These are phyloP conservation scores for Mucor ambiguus DNA, from an alignment of 371 early-diverging fungal species.

Conservation along the genomic window DNA sequence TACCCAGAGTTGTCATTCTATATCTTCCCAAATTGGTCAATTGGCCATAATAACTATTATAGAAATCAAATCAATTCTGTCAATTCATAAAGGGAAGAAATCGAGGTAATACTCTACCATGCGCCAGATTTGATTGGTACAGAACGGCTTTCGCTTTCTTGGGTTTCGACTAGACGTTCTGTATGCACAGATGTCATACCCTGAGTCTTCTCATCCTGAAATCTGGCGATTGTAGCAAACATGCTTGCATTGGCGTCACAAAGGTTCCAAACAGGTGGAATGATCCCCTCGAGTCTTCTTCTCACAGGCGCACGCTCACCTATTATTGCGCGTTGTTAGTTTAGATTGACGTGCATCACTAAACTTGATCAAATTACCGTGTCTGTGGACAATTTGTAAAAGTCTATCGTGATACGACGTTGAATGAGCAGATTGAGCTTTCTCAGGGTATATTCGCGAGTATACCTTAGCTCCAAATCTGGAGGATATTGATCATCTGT, in stretches of 20 bases:
- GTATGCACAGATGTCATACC: constrained; percentile 20
- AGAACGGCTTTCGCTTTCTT: constrained; percentile 15
- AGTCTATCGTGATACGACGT: constrained; percentile 22
- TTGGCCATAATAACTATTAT: constrained; percentile 68
- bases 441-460: neutral
- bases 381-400: constrained; percentile 59
- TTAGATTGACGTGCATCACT: neutral
- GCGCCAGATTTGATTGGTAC: constrained; percentile 31
- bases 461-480: constrained; percentile 34
- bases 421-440: neutral
- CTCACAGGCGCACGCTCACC: constrained; percentile 62
- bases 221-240: constrained; percentile 49
- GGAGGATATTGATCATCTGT: constrained; percentile 26
- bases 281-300: constrained; percentile 37
- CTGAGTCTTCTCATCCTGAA: constrained; percentile 17
- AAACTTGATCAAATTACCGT: constrained; percentile 40
- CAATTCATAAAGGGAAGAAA: neutral
- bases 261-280: constrained; percentile 58
- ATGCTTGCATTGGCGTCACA: constrained; percentile 52
- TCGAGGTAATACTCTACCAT: constrained; percentile 30
- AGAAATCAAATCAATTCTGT: neutral
- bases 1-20: constrained; percentile 62
- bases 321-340: neutral
- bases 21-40: constrained; percentile 75
- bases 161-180: constrained; percentile 38